Percentiles rank a stretch among this genome's conserved stretches.
Evolutionary conservation across 2,329 filamentous ascomycete genomes (phyloP).

Genomic region (Aspergillus sp.): DNA sequence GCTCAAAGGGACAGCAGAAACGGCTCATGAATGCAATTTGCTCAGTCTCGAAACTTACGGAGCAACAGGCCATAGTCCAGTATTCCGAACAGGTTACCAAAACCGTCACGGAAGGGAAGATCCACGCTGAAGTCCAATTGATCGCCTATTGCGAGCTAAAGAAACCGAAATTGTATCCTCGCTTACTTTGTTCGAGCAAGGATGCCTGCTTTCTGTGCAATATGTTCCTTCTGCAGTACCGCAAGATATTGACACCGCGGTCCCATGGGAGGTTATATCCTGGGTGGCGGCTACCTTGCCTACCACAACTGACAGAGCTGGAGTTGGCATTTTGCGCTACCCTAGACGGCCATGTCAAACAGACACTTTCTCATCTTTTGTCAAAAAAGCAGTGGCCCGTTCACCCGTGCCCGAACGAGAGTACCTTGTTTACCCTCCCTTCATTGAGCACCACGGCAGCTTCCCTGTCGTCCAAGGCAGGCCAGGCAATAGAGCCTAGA

Average conservation of each 20-base stretch:
- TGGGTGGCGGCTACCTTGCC: slow-evolving; percentile 15
- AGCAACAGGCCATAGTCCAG: neutral
- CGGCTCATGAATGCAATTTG: neutral
- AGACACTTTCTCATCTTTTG: slow-evolving; percentile 8
- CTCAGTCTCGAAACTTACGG: neutral
- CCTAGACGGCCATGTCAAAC: slow-evolving; percentile 3
- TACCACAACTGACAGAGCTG: slow-evolving; percentile 8
- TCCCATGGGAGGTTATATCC: slow-evolving; percentile 22
- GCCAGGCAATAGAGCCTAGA: too few species aligned
- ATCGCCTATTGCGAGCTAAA: slow-evolving; percentile 23
- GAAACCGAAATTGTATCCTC: slow-evolving; percentile 10
- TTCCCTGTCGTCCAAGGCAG: too few species aligned
- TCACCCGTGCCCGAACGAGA: too few species aligned
- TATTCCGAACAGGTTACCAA: neutral
- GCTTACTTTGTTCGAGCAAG: slow-evolving; percentile 25
- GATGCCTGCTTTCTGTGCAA: slow-evolving; percentile 27
- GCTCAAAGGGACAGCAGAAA: slow-evolving; percentile 4
- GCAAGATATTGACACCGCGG: slow-evolving; percentile 18
- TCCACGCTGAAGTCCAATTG: slow-evolving; percentile 24
- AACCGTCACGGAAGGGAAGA: slow-evolving; percentile 10
- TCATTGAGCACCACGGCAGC: too few species aligned
- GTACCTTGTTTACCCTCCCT: too few species aligned
- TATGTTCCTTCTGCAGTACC: slow-evolving; percentile 15
- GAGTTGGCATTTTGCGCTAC: slow-evolving; percentile 12
- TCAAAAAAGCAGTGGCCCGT: neutral